Evolutionary conservation across 495 filamentous ascomycete genomes (phyloP).

Genomic region (Cenococcum geophilum): DNA sequence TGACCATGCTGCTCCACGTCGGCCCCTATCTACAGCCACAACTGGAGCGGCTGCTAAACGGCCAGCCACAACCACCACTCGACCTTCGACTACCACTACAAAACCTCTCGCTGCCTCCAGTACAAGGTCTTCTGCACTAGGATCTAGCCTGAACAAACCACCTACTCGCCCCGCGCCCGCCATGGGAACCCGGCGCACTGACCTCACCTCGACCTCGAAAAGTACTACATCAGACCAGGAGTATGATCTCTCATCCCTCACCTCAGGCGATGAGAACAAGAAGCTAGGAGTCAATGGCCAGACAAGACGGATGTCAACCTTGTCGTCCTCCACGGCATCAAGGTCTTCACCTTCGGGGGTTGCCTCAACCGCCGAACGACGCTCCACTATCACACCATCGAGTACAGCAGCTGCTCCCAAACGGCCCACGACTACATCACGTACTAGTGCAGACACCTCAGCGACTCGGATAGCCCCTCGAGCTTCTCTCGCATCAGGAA

Average conservation of each 20-base stretch:
- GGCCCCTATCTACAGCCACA: neutral
- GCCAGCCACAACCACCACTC: neutral
- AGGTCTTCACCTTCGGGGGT: conserved; percentile 23
- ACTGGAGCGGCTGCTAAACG: conserved; percentile 4
- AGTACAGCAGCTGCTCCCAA: conserved; percentile 11
- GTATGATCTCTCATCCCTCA: conserved; percentile 21
- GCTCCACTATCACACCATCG: conserved; percentile 20
- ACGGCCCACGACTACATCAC: conserved; percentile 19
- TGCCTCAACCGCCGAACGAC: conserved; percentile 11
- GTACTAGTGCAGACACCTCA: conserved; percentile 13
- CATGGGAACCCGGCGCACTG: conserved; percentile 15
- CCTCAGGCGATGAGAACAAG: conserved; percentile 32
- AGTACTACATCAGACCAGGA: conserved; percentile 22
- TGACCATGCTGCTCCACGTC: neutral
- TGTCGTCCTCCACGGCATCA: conserved; percentile 17
- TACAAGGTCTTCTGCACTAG: conserved; percentile 11
- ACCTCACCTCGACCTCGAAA: conserved; percentile 15
- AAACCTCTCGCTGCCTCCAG: conserved; percentile 11
- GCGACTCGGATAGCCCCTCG: conserved; percentile 15
- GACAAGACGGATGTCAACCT: conserved; percentile 19
- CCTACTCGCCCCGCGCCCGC: conserved; percentile 26
- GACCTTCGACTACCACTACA: neutral
- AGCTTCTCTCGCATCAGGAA: conserved; percentile 10
- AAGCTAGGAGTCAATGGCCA: conserved; percentile 10
- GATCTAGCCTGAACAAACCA: conserved; percentile 30